A percentile compares a stretch with the other conserved stretches of the same genome.
Conservation (phyloP, 768 basidiomycete species). For the Phylloporus sp. region DNA sequence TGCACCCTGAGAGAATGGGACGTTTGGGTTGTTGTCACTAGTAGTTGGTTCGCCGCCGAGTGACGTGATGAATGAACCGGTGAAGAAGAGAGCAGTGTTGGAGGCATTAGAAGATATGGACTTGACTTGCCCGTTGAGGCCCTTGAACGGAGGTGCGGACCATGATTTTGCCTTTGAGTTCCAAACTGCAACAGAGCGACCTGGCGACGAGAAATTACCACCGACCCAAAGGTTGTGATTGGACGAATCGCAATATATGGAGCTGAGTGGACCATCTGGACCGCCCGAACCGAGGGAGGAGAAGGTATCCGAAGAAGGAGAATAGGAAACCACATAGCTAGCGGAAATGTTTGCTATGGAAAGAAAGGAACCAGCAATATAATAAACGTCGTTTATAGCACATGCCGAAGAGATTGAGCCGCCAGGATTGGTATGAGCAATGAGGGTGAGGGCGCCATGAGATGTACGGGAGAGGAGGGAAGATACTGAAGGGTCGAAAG, state of each 20-base stretch:
- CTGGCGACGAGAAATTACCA: slow-evolving; percentile 67
- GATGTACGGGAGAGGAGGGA: slow-evolving; percentile 63
- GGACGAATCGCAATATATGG: slow-evolving; percentile 71
- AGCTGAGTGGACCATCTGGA: slow-evolving; percentile 67
- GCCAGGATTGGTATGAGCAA: slow-evolving; percentile 77
- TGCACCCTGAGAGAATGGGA: slow-evolving; percentile 76
- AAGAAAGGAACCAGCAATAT: slow-evolving; percentile 80
- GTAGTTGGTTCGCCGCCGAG: slow-evolving; percentile 50
- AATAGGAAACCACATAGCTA: slow-evolving; percentile 74
- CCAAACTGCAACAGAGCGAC: slow-evolving; percentile 67
- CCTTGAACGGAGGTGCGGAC: slow-evolving; percentile 76
- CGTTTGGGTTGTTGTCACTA: slow-evolving; percentile 77
- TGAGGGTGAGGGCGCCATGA: slow-evolving; percentile 59
- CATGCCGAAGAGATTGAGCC: slow-evolving; percentile 77
- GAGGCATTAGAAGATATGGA: slow-evolving; percentile 76
- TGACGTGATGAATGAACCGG: slow-evolving; percentile 79
- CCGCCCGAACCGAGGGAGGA: slow-evolving; percentile 60
- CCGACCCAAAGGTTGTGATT: slow-evolving; percentile 72
- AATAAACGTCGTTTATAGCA: slow-evolving; percentile 60
- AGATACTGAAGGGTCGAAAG: slow-evolving; percentile 67
- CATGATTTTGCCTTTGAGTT: slow-evolving; percentile 59
- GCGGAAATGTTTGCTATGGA: slow-evolving; percentile 57
- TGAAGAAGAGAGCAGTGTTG: slow-evolving; percentile 72
- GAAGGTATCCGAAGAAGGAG: slow-evolving; percentile 52
- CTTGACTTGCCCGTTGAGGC: slow-evolving; percentile 64